phyloP scores from a whole-genome alignment of 306 rosid species.

The Trichosanthes truncata region DNA sequence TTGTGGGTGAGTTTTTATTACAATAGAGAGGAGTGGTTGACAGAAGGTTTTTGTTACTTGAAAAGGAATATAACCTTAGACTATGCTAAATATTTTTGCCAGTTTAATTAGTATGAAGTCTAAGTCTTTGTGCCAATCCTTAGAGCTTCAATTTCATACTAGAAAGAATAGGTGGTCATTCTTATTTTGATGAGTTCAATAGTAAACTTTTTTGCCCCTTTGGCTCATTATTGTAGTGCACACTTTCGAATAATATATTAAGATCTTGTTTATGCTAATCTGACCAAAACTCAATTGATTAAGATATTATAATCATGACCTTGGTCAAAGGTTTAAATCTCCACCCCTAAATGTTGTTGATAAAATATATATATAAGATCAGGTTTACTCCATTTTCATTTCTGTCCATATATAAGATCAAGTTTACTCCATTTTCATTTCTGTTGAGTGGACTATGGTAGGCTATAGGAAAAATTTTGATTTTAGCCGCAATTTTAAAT shows the following conservation, averaged over 20 bases:
- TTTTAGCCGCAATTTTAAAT: not conserved
- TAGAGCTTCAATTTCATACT: slow-evolving; percentile 50
- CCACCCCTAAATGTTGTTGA: no score
- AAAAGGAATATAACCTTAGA: no score
- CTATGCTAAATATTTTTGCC: no score
- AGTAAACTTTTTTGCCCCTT: not conserved
- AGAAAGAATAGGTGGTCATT: slow-evolving; percentile 62
- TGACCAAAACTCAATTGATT: no score
- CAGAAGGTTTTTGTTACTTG: no score
- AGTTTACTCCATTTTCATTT: not conserved
- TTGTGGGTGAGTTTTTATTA: not conserved
- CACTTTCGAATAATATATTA: not conserved
- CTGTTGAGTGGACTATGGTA: not conserved
- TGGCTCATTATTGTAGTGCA: not conserved
- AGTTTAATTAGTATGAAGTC: no score
- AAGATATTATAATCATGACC: no score
- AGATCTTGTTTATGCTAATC: not conserved
- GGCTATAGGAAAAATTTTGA: not conserved
- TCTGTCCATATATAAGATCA: no score
- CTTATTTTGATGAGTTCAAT: not conserved
- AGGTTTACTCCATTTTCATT: no score
- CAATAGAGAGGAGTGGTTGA: no score
- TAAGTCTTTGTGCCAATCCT: slow-evolving; percentile 39
- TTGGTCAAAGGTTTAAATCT: no score
- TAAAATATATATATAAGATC: no score